Evolutionary conservation across 164 flowering plant genomes (phyloP), one percentile per base, ranked within the genome.

Genomic region (Tetracentron sinense): DNA sequence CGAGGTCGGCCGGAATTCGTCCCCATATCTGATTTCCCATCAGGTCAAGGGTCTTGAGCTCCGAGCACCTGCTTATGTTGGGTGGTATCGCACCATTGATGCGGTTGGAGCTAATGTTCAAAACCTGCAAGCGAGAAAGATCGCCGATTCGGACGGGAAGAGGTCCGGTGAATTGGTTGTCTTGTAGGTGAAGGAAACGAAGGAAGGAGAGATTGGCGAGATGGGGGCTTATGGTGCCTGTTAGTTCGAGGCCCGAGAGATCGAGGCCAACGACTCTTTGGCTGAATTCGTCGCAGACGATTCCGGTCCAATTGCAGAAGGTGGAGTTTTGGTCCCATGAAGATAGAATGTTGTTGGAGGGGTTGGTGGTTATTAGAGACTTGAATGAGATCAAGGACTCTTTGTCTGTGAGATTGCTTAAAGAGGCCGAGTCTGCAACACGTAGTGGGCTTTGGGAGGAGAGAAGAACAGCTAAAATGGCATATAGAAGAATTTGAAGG

Each of bases 241-340:
- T 11, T 0, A 84, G 22, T 7, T 62, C 52, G 0, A 58, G 60
- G 52, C 69, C 65, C 0, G 61, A 29, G 0, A 84, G 76, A 42
- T 70, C 38, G 26, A 82, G 69, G 6, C 38, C 72, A 3, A 60
- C 22, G 0, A 82, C 81, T 25, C 82, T 63, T 27, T 28, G 52
- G 22, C 35, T 33, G 4, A 0, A 0, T 1, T 42, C 17, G 61
- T 47, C 66, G 75, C 85, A 84, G 15, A n/a, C 7, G 65, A 84
- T 77, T 6, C 88, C 81, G 0, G 72, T 68, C 88, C 88, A 84
- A 52, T 70, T 72, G 71, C 87, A 83, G 1, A 71, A 72, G 16
- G 65, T 47, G 17, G 62, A 19, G 72, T 22, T 72, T 2, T 22
- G 21, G 31, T 67, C 31, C 79, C 79, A 75, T 7, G 69, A 56